phyloP scores from a whole-genome alignment of 1,284 basidiomycete species.

The Wolfiporia cocos region DNA sequence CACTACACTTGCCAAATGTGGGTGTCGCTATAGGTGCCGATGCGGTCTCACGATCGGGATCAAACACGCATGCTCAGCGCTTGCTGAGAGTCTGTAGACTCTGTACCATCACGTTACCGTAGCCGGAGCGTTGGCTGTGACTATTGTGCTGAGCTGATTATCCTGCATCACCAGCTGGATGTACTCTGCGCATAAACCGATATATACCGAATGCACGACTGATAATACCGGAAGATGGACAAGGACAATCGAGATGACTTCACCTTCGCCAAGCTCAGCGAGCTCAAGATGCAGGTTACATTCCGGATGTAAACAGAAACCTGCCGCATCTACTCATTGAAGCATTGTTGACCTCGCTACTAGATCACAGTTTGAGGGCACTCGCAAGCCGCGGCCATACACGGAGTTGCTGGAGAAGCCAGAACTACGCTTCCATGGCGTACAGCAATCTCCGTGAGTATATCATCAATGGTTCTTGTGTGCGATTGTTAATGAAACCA shows the following conservation, averaged over 20 bases:
- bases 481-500: not conserved
- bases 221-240: conserved; percentile 65
- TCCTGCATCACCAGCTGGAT: too few relatives aligned
- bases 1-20: too few relatives aligned
- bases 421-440: conserved; percentile 72
- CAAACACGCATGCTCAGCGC: too few relatives aligned
- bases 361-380: conserved; percentile 84
- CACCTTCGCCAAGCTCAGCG: conserved; percentile 84
- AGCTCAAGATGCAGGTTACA: conserved; percentile 82
- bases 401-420: conserved; percentile 76
- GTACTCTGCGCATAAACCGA: too few relatives aligned
- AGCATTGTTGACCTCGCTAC: not conserved
- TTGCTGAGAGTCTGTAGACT: too few relatives aligned
- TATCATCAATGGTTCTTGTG: conserved; percentile 2
- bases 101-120: too few relatives aligned
- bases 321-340: not conserved
- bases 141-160: too few relatives aligned
- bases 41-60: too few relatives aligned
- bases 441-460: conserved; percentile 65
- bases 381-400: conserved; percentile 60
- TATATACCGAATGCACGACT: too few relatives aligned
- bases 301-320: conserved; percentile 72
- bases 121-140: too few relatives aligned
- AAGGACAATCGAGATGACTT: conserved; percentile 79
- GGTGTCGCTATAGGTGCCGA: too few relatives aligned